Evolutionary conservation across 306 rosid genomes (phyloP), one percentile per base, ranked within the genome.

Genomic region (Trifolium fragiferum): DNA sequence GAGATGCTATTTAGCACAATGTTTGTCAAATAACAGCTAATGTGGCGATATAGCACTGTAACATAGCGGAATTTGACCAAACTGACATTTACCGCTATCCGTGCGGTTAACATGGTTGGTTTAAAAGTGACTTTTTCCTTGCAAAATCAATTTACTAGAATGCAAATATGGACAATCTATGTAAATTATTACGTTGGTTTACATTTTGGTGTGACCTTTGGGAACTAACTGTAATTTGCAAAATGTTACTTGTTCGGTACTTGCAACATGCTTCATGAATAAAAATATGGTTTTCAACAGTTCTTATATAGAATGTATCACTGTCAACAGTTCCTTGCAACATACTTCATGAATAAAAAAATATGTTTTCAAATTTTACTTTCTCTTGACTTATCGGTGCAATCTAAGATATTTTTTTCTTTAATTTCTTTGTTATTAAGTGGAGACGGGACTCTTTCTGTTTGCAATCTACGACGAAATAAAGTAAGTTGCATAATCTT

Each of bases 391-490:
- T 61, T 49, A 61, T 20, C 33, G 13, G 5, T 72, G 59, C 18
- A 19, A 37, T 47, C 79, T 80, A 68, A 55, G 41, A 7, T 11
- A 3, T 27, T 49, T 64, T 62, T 33, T 58, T 30, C 8, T 9
- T 68, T 10, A 23, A 23, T 54, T 43, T 81, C 33, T 83, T 64
- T 33, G 50, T 79, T 81, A 57, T 85, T 8, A 47, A 93, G 97
- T 89, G 97, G 97, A 70, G 98, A 91, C 57, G 98, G 97, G 72
- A 88, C 98, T 70, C 88, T 93, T 35, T 91, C 98, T 82, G 97
- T 93, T 69, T 91, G 89, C 89, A 91, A 88, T 87, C 92, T 93
- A 74, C 84, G 97, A 44, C 82, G 88, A 80, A 91, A 91, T 74
- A 89, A 80, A 84, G 98, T 91, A 81, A 83, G 92, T 46, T 59